Percentiles rank a stretch among this genome's conserved stretches.
Evolutionary conservation across 768 basidiomycete genomes (phyloP).

Genomic region (Serpula lacrymans): DNA sequence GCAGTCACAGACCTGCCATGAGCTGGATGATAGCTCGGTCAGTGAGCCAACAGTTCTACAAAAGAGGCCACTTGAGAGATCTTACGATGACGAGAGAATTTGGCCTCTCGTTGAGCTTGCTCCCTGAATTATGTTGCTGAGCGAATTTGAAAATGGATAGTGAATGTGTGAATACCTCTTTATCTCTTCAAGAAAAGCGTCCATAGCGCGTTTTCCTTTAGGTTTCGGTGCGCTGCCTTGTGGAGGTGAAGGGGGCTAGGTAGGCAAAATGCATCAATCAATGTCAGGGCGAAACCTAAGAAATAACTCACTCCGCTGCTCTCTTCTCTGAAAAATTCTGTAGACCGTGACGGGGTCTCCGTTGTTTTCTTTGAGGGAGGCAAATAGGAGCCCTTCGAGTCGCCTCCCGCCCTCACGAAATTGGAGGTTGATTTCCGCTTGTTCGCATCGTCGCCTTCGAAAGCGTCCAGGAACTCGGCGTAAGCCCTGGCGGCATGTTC

Average conservation of each 20-base stretch:
- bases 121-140: slow-evolving; percentile 78
- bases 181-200: slow-evolving; percentile 93
- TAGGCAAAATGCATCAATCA: slow-evolving; percentile 1
- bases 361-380: slow-evolving; percentile 33
- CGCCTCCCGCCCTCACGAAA: slow-evolving; percentile 60
- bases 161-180: slow-evolving; percentile 57
- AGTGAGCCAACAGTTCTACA: too few relatives aligned
- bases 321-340: slow-evolving; percentile 29
- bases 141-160: not conserved
- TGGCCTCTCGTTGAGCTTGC: slow-evolving; percentile 87
- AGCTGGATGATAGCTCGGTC: slow-evolving; percentile 26
- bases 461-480: slow-evolving; percentile 81
- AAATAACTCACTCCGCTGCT: slow-evolving; percentile 28
- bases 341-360: slow-evolving; percentile 26
- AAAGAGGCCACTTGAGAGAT: slow-evolving; percentile 4
- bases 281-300: too few relatives aligned
- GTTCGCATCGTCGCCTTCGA: slow-evolving; percentile 65
- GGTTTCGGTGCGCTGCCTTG: slow-evolving; percentile 53
- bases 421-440: slow-evolving; percentile 50
- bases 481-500: slow-evolving; percentile 75
- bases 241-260: slow-evolving; percentile 59
- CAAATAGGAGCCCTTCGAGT: slow-evolving; percentile 35
- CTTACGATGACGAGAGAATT: slow-evolving; percentile 68
- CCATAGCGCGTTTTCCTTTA: slow-evolving; percentile 96
- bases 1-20: slow-evolving; percentile 83